Evolutionary conservation across 331 rosid genomes (phyloP).

Genomic region (Dryas integrifolia): DNA sequence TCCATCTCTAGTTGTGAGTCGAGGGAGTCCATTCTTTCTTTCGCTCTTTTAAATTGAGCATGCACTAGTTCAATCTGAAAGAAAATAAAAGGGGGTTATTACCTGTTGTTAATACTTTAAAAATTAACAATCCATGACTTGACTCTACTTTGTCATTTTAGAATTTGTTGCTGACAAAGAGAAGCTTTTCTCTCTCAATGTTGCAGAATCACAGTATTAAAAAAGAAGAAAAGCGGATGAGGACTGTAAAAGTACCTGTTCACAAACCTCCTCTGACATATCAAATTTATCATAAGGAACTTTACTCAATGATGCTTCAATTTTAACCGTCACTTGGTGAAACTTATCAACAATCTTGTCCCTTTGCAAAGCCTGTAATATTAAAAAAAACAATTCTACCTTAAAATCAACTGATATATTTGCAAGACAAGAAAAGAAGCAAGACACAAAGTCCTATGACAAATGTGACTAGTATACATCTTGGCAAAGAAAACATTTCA

Average conservation of each 20-base stretch:
- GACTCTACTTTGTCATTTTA: not conserved
- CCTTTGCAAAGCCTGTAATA: conserved; percentile 56
- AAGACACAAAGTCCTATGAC: not conserved
- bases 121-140: not conserved
- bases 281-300: conserved; percentile 63
- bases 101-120: not conserved
- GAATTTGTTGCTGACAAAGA: not conserved
- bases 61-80: conserved; percentile 91
- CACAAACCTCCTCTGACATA: conserved; percentile 81
- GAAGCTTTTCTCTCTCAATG: not conserved
- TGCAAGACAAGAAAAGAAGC: conserved; percentile 2
- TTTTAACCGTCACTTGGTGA: conserved; percentile 51
- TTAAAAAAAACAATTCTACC: conserved; percentile 5
- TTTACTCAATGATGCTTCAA: conserved; percentile 64
- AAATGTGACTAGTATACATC: not conserved
- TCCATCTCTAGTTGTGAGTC: conserved; percentile 72
- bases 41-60: conserved; percentile 89
- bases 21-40: conserved; percentile 47
- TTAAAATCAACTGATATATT: not conserved
- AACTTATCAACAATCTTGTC: conserved; percentile 53
- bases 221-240: not conserved
- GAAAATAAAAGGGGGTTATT: not conserved
- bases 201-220: not conserved
- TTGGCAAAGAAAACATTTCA: not conserved
- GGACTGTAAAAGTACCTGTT: conserved; percentile 61